These are phyloP conservation scores for Dicorynia guianensis DNA, from an alignment of 306 rosid species.

Conservation along the genomic window DNA sequence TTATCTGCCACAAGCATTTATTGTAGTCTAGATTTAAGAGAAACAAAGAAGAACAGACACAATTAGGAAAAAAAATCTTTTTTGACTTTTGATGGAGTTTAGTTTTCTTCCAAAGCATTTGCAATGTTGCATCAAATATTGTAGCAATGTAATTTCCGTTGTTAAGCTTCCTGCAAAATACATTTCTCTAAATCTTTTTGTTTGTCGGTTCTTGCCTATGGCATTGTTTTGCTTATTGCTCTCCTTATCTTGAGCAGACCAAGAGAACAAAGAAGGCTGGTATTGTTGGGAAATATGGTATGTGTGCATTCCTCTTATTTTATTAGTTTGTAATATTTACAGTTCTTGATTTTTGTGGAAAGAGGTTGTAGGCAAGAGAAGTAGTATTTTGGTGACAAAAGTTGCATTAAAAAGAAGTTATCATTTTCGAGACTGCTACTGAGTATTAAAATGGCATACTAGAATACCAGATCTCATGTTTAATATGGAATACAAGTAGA, in stretches of 20 bases:
- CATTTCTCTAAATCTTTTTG: neutral
- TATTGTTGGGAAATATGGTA: conserved; percentile 72
- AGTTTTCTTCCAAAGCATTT: neutral
- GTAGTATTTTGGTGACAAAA: neutral
- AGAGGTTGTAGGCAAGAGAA: neutral
- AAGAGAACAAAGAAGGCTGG: conserved; percentile 79
- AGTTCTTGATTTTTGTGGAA: neutral
- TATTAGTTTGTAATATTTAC: neutral
- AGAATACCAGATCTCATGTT: neutral
- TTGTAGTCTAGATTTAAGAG: no score
- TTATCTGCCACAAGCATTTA: no score
- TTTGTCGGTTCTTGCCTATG: neutral
- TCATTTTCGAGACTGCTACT: neutral
- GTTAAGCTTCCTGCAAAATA: neutral
- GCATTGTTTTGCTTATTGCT: neutral
- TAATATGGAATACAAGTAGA: neutral
- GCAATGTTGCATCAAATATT: neutral
- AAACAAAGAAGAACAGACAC: no score
- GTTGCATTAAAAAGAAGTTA: neutral
- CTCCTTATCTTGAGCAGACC: conserved; percentile 43
- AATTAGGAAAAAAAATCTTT: no score
- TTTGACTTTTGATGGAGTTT: neutral
- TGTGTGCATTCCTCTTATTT: neutral
- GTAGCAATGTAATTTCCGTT: neutral
- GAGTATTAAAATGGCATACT: neutral